Evolutionary conservation across 2,329 filamentous ascomycete species (phyloP), one percentile per base, ranked within the genome.

Genomic region (Fusarium sp.): DNA sequence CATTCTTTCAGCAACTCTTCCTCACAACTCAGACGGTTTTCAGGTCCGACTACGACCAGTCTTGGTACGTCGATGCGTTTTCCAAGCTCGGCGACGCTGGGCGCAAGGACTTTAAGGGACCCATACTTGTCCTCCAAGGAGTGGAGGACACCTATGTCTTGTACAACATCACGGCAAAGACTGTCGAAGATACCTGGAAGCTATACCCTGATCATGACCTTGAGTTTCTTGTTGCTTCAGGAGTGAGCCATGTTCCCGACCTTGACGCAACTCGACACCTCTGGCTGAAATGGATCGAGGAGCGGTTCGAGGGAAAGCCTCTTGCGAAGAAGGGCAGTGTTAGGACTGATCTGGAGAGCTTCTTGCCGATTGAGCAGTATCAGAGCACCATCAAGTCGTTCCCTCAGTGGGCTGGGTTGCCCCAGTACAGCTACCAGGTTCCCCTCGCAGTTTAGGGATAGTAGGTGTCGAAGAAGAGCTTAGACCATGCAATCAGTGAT

Each of bases 41-140:
- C 15, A 50, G 20, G 12, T 27, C 59, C 15, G 45, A 60, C 7
- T 52, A 35, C 4, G 45, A 72, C 14, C 30, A 67, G 20, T 37
- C 63, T 1, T 67, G 54, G 60, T 70, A 67, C 33, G 60, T 50
- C 1, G 33, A 50, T 3, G 67, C 67, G 1, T 70, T 72, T 52
- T 50, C 50, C 6, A 47, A 59, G 15, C 35, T 69, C 6, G 63
- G 50, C n/a, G 47, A 69, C 4, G 79, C 76, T 10, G 82, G 82
- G 2, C 70, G 78, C 1, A 78, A 73, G 32, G 68, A 75, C 3
- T 80, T 84, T 47, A 71, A 73, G 15, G 82, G 81, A 0, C 83
- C 82, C 1, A 56, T 85, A 59, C 72, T 85, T 1, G 81, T 85
- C 2, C 15, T 84, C 0, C 81, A 83, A 63, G 83, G 82, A 10